Conservation (phyloP, 2,329 filamentous ascomycete species). For the Sarocladiaceae sp. region DNA sequence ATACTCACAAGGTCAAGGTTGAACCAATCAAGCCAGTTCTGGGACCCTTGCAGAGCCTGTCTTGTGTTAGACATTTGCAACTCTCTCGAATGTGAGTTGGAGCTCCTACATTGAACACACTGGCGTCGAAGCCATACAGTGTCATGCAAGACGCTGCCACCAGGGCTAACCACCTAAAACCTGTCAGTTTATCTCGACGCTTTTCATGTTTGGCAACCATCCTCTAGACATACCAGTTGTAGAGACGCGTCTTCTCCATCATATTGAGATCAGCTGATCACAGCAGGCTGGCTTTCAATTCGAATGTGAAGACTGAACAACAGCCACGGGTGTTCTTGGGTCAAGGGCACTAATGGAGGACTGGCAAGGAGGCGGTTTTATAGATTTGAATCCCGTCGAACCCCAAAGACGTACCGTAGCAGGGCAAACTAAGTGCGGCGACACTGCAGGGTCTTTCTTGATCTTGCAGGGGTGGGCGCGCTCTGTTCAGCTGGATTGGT, state of each 20-base stretch:
- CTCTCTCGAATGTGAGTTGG: background rate
- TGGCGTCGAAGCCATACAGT: constrained; percentile 70
- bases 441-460: no score
- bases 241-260: constrained; percentile 20
- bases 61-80: background rate
- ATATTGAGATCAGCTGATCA: no score
- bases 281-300: no score
- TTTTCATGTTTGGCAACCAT: constrained; percentile 6
- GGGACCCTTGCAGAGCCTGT: constrained; percentile 51
- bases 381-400: no score
- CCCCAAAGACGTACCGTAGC: no score
- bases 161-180: constrained; percentile 58
- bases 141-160: constrained; percentile 73
- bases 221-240: constrained; percentile 37
- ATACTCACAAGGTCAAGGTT: constrained; percentile 37
- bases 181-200: background rate
- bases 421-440: no score
- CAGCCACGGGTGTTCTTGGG: no score
- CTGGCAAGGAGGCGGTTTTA: no score
- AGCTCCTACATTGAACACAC: constrained; percentile 63
- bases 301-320: no score
- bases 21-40: constrained; percentile 64
- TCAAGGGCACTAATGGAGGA: no score
- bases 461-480: no score
- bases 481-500: no score